These are phyloP conservation scores for Penicillium soppii DNA, from an alignment of 495 filamentous ascomycete species.

Conservation along the genomic window DNA sequence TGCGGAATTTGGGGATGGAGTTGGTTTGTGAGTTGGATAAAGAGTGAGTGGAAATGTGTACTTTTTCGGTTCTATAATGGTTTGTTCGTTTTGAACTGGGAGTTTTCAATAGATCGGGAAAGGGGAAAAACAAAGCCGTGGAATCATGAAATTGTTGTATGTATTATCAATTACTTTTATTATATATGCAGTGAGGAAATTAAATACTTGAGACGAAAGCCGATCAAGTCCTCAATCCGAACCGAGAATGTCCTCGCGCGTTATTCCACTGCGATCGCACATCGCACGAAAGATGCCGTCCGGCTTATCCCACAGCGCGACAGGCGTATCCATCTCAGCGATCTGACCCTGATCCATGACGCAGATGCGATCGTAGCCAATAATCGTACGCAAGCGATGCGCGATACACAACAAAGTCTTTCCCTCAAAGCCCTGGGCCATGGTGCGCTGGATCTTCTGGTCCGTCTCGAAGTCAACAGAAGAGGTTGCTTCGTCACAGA, in stretches of 20 bases:
- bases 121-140: too few relatives aligned
- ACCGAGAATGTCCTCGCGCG: constrained; percentile 58
- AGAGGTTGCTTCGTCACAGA: constrained; percentile 93
- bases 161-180: neutral
- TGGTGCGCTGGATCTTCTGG: constrained; percentile 89
- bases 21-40: constrained; percentile 31
- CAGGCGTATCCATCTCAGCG: constrained; percentile 78
- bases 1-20: constrained; percentile 32
- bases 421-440: constrained; percentile 81
- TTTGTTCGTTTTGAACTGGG: too few relatives aligned
- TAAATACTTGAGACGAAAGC: neutral
- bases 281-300: constrained; percentile 83
- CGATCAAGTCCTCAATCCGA: constrained; percentile 2
- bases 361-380: constrained; percentile 91
- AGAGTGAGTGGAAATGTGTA: neutral
- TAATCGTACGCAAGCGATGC: constrained; percentile 87
- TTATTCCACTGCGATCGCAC: constrained; percentile 89
- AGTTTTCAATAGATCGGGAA: too few relatives aligned
- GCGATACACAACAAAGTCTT: constrained; percentile 93
- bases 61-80: too few relatives aligned
- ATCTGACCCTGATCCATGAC: constrained; percentile 91
- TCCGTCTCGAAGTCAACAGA: constrained; percentile 96
- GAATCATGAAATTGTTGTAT: neutral
- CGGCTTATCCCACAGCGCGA: constrained; percentile 62
- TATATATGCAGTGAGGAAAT: neutral